Base-by-base conservation (phyloP, 2,329 filamentous ascomycete genomes). In the Trichoderma koningii region DNA sequence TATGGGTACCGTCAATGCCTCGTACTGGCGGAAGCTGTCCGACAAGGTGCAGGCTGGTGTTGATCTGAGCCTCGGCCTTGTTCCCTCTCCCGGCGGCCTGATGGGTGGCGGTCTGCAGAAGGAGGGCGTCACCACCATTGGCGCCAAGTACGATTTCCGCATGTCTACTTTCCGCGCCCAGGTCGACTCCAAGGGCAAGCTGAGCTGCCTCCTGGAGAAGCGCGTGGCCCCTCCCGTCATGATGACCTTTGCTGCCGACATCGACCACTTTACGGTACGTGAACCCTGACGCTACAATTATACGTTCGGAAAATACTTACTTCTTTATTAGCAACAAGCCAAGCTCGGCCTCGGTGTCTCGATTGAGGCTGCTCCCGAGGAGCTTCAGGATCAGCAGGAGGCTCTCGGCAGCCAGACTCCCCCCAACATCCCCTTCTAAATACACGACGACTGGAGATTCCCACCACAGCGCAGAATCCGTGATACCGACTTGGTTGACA, bases 61-160 rank as follows among this genome's bases (percentile, higher is more conserved):
- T 71, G 94, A 98, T 73, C 88, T 96, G 84, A 96, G 93, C 78
- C 85, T 99, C 66, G 90, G 93, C 69, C 89, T 97, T 71, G 87
- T 87, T 38, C 83, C 86, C 30, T 83, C 86, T 63, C 80, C 82
- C 60, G 86, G 85, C 60, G 85, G 87, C 68, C 81, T 91, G 79
- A 93, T 95, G 87, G 92, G 92, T 73, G 87, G 84, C 66, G 87
- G 87, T 53, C 77, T 89, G 62, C 86, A 89, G 77, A 94, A 93
- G 79, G 93, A 99, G 78, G 95, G 95, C 64, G 85, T 92, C 67
- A 93, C 96, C 62, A 92, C 93, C 63, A 85, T 98, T 73, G 95
- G 94, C 73, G 92, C 93, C 76, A 99, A 99, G 81, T 99, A 99
- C 81, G 94, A 97, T 78, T 99, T 99, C 87, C 87, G 92, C 75